Conservation (phyloP, 148 eudicot genomes). For the Fagopyrum homotropicum region DNA sequence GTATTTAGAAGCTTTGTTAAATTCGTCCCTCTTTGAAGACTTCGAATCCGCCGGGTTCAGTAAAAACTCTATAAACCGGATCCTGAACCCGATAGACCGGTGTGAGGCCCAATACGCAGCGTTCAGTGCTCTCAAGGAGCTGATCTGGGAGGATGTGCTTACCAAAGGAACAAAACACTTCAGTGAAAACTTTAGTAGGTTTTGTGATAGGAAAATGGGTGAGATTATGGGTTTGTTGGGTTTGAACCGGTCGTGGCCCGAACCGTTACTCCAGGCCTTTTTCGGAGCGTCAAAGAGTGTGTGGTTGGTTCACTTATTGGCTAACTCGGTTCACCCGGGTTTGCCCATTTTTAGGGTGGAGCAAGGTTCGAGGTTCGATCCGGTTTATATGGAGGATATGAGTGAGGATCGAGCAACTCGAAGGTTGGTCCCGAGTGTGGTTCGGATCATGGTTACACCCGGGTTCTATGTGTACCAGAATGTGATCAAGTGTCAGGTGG, state of each 20-base stretch:
- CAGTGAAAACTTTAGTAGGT: slow-evolving; percentile 79
- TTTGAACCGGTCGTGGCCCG: slow-evolving; percentile 87
- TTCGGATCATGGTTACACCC: slow-evolving; percentile 85
- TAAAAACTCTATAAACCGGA: slow-evolving; percentile 22
- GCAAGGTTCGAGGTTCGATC: slow-evolving; percentile 49
- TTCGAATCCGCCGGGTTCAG: slow-evolving; percentile 57
- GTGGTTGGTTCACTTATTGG: slow-evolving; percentile 81
- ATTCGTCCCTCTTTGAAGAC: slow-evolving; percentile 50
- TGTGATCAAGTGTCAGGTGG: slow-evolving; percentile 93
- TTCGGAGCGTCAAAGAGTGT: slow-evolving; percentile 81
- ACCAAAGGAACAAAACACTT: slow-evolving; percentile 77
- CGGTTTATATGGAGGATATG: slow-evolving; percentile 91
- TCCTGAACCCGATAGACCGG: slow-evolving; percentile 63
- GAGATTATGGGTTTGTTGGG: slow-evolving; percentile 76
- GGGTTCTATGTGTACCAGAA: slow-evolving; percentile 87
- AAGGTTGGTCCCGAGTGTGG: slow-evolving; percentile 42
- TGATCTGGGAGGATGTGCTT: slow-evolving; percentile 84
- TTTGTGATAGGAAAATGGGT: slow-evolving; percentile 91
- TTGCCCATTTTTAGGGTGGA: slow-evolving; percentile 65
- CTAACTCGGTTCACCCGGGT: slow-evolving; percentile 78
- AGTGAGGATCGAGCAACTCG: slow-evolving; percentile 49
- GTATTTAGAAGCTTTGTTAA: slow-evolving; percentile 63
- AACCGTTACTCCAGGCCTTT: slow-evolving; percentile 72
- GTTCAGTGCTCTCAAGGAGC: slow-evolving; percentile 26
- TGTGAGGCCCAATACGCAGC: slow-evolving; percentile 49